Percentiles rank a stretch among this genome's conserved stretches.
These are phyloP conservation scores for Mitragyna speciosa DNA, from an alignment of 257 asterid species.

Conservation along the genomic window DNA sequence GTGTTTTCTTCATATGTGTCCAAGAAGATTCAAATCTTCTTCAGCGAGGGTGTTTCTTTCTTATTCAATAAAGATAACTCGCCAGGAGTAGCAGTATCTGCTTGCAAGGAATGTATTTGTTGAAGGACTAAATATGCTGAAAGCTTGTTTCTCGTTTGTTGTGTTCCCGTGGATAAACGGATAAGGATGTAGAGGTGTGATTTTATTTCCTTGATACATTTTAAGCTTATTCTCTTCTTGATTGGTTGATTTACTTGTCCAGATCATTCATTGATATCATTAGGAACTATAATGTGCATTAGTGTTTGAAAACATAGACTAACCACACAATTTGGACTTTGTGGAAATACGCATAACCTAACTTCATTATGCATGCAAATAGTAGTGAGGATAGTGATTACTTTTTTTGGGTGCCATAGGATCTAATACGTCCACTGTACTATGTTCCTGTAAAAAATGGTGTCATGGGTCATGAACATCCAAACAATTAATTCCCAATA, in stretches of 20 bases:
- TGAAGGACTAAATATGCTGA: not conserved
- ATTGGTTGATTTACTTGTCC: not conserved
- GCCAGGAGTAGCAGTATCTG: not conserved
- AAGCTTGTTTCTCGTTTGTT: not conserved
- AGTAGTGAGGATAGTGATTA: not conserved
- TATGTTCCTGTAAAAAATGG: not conserved
- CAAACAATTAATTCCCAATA: not conserved
- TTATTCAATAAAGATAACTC: not conserved
- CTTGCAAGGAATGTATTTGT: not conserved
- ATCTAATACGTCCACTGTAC: not conserved
- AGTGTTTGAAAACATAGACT: not conserved
- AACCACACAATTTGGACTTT: not conserved
- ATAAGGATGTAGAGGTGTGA: constrained; percentile 1
- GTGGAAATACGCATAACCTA: not conserved
- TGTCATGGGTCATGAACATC: not conserved
- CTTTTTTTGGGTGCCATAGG: not conserved
- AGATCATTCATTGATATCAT: not conserved
- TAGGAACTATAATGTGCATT: not conserved
- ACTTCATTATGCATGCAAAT: not conserved
- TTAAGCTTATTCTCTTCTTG: not conserved
- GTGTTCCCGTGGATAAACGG: not conserved
- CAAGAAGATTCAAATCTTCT: not conserved
- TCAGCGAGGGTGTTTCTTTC: not conserved
- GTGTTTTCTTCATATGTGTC: not conserved
- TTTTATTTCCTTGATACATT: constrained; percentile 3